phyloP scores from a whole-genome alignment of 768 basidiomycete species.

The Gymnopilus junonius region DNA sequence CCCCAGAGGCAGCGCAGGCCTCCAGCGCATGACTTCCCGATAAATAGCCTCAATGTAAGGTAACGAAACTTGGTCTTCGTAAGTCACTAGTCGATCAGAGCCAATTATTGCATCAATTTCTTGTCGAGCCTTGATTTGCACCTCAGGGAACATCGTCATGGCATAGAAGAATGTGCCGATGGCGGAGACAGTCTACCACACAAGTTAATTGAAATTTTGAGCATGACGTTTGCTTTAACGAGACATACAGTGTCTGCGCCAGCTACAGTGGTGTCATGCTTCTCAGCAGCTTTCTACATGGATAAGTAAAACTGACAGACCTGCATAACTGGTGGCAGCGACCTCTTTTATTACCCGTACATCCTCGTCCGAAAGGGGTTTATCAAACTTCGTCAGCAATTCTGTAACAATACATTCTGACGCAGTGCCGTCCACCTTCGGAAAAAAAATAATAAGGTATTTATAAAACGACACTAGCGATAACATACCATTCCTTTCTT shows the following conservation, averaged over 20 bases:
- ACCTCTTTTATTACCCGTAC: constrained; percentile 13
- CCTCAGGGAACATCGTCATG: constrained; percentile 32
- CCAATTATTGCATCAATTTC: constrained; percentile 35
- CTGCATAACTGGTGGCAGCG: constrained; percentile 19
- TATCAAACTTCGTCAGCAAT: constrained; percentile 1
- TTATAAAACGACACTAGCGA: neutral
- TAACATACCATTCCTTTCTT: constrained; percentile 22
- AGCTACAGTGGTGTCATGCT: neutral
- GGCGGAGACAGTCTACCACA: constrained; percentile 16
- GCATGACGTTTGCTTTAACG: neutral
- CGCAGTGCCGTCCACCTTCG: constrained; percentile 18
- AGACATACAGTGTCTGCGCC: constrained; percentile 18
- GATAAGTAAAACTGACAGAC: neutral
- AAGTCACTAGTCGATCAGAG: constrained; percentile 26
- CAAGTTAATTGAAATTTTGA: neutral
- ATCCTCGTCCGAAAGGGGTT: constrained; percentile 2
- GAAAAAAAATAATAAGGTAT: neutral
- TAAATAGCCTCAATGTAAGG: constrained; percentile 25
- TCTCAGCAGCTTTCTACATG: neutral
- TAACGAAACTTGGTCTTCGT: constrained; percentile 24
- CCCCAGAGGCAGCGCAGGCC: constrained; percentile 22
- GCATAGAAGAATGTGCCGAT: constrained; percentile 30
- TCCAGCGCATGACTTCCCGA: constrained; percentile 20
- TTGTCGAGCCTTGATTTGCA: constrained; percentile 32
- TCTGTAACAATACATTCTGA: constrained; percentile 10